A percentile compares a stretch with the other conserved stretches of the same genome.
These are phyloP conservation scores for Fusarium annulatum DNA, from an alignment of 2,329 filamentous ascomycete species.

Conservation along the genomic window DNA sequence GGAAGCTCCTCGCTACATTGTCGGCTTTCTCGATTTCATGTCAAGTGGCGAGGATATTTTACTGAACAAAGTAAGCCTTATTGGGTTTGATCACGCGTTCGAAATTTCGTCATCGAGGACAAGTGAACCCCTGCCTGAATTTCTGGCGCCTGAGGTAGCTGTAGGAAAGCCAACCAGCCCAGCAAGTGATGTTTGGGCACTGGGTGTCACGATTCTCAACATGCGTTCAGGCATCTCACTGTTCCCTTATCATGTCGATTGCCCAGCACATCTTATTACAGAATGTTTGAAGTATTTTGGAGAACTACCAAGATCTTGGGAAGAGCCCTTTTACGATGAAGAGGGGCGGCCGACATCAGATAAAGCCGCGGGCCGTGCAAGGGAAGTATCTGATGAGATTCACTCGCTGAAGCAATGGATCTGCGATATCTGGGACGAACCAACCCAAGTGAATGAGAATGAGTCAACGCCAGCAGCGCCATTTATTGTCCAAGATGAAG, in stretches of 20 bases:
- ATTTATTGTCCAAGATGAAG: neutral
- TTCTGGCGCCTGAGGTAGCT: neutral
- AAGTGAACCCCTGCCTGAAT: neutral
- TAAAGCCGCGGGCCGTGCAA: neutral
- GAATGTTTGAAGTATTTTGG: neutral
- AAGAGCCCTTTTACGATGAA: neutral
- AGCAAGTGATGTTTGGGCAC: neutral
- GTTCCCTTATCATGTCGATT: neutral
- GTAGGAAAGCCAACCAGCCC: accelerated
- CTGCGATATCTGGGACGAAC: neutral
- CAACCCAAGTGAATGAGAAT: neutral
- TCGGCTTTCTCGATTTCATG: neutral
- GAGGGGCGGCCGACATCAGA: neutral
- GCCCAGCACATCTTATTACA: neutral
- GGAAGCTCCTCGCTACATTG: neutral
- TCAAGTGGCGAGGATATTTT: neutral
- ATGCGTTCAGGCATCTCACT: neutral
- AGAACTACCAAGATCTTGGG: neutral
- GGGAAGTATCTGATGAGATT: neutral
- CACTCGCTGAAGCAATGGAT: neutral
- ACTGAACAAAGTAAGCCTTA: neutral
- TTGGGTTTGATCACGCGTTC: neutral
- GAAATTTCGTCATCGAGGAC: neutral
- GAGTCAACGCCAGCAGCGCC: neutral
- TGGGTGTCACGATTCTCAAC: neutral